These are phyloP conservation scores for Scheffersomyces stipitis DNA, from an alignment of 805 yeast species.

Conservation along the genomic window DNA sequence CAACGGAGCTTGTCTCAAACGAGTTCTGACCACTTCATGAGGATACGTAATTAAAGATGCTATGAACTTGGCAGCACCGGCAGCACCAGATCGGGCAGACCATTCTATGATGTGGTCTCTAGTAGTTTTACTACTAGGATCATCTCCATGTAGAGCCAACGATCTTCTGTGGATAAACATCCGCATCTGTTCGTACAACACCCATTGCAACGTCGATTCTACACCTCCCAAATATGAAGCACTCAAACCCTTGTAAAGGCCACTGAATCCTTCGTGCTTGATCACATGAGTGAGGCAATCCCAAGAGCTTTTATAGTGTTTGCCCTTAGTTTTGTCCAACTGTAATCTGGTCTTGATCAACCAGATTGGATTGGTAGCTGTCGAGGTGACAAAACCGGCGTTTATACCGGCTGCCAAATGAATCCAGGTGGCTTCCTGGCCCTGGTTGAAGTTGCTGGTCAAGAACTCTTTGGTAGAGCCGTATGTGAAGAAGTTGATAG, in stretches of 20 bases:
- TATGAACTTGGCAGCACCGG: conserved; percentile 91
- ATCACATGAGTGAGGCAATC: conserved; percentile 77
- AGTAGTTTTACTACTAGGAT: conserved; percentile 33
- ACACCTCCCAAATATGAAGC: conserved; percentile 93
- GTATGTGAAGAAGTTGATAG: conserved; percentile 93
- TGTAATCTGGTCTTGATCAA: conserved; percentile 91
- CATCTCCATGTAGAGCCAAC: conserved; percentile 31
- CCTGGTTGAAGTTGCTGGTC: conserved; percentile 64
- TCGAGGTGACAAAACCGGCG: conserved; percentile 93
- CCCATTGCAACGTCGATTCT: conserved; percentile 95
- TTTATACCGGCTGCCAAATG: conserved; percentile 83
- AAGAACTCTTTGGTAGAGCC: conserved; percentile 86
- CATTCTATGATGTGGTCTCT: conserved; percentile 76
- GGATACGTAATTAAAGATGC: conserved; percentile 95
- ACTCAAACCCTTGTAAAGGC: conserved; percentile 86
- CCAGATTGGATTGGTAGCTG: conserved; percentile 99
- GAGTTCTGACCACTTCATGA: conserved; percentile 94
- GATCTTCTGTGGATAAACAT: conserved; percentile 56
- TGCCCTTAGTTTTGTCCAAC: conserved; percentile 69
- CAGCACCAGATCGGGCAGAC: conserved; percentile 96
- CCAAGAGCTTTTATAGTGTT: conserved; percentile 75
- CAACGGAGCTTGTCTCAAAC: conserved; percentile 90
- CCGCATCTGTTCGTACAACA: conserved; percentile 94
- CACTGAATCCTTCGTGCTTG: conserved; percentile 72
- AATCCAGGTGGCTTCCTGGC: conserved; percentile 78